These are phyloP conservation scores for Crithidia fasciculata DNA, from an alignment of 208 protist species.

Conservation along the genomic window DNA sequence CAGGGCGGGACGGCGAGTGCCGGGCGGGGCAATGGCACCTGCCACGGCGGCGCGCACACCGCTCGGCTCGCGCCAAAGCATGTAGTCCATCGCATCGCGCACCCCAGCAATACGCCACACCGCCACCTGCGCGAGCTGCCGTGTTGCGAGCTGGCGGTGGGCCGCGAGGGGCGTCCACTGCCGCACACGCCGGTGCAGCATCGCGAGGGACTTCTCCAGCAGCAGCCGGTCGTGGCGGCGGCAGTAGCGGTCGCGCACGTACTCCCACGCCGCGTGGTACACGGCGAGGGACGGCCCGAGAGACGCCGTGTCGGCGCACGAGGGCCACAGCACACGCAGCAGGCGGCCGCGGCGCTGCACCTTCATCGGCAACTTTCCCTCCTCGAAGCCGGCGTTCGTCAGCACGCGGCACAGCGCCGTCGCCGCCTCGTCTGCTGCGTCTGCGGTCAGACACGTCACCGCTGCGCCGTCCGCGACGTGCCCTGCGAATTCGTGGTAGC, in stretches of 20 bases:
- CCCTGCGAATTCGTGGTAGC: slow-evolving; percentile 36
- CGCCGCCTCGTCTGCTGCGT: slow-evolving; percentile 6
- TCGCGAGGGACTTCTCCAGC: slow-evolving; percentile 56
- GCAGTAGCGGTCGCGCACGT: slow-evolving; percentile 55
- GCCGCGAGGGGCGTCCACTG: slow-evolving; percentile 74
- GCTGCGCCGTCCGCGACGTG: neutral
- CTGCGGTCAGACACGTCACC: neutral
- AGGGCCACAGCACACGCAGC: slow-evolving; percentile 65
- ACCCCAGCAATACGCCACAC: slow-evolving; percentile 24
- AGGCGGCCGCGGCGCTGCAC: slow-evolving; percentile 72
- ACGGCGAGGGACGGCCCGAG: slow-evolving; percentile 19
- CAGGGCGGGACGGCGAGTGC: slow-evolving; percentile 14
- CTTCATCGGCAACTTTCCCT: slow-evolving; percentile 36
- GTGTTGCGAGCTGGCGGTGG: slow-evolving; percentile 27
- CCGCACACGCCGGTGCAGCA: slow-evolving; percentile 41
- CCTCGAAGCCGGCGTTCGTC: slow-evolving; percentile 1
- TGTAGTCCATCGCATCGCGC: slow-evolving; percentile 39
- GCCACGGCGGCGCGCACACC: neutral
- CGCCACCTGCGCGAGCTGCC: slow-evolving; percentile 21
- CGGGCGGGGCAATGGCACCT: neutral
- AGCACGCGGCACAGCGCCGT: slow-evolving; percentile 23
- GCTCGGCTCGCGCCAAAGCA: slow-evolving; percentile 51
- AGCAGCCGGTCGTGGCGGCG: slow-evolving; percentile 61
- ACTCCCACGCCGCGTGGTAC: slow-evolving; percentile 71
- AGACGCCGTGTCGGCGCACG: neutral